phyloP scores from a whole-genome alignment of 352 stramenopile species.

The Phytophthora pinifolia region DNA sequence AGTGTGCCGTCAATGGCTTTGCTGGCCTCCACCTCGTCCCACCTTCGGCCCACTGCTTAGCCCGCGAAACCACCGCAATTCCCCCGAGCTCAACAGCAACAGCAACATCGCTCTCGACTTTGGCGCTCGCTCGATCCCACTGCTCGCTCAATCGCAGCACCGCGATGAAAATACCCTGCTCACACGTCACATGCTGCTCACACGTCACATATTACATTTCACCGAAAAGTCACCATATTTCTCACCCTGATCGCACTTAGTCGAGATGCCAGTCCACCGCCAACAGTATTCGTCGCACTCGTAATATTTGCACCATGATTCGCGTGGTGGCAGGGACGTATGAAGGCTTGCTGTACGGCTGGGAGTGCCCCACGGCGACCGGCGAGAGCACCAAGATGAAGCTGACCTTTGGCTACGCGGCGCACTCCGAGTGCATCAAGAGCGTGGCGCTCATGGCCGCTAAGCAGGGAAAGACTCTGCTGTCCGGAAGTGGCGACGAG shows the following conservation, averaged over 20 bases:
- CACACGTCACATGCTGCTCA: constrained; percentile 1
- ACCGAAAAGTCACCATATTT: no score
- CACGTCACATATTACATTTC: constrained; percentile 4
- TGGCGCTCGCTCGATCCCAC: constrained; percentile 23
- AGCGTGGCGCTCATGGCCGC: constrained; percentile 79
- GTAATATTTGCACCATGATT: constrained; percentile 43
- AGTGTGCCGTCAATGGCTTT: constrained; percentile 1
- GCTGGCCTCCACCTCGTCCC: not conserved
- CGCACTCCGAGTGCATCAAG: constrained; percentile 86
- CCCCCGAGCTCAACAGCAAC: constrained; percentile 11
- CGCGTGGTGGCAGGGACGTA: constrained; percentile 86
- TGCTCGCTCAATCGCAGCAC: constrained; percentile 12
- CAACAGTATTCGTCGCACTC: constrained; percentile 29
- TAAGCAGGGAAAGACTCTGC: constrained; percentile 79
- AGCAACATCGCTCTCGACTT: constrained; percentile 5
- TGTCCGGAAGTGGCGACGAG: constrained; percentile 84
- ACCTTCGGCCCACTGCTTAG: constrained; percentile 9
- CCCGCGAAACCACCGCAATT: constrained; percentile 27
- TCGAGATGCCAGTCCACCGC: constrained; percentile 10
- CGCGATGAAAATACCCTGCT: constrained; percentile 26
- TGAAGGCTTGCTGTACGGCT: constrained; percentile 85
- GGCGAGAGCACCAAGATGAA: constrained; percentile 61
- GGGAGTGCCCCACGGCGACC: constrained; percentile 51
- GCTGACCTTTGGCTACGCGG: constrained; percentile 83
- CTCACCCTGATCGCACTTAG: constrained; percentile 42